phyloP scores from a whole-genome alignment of 208 protist genomes.

The Leishmania mexicana region DNA sequence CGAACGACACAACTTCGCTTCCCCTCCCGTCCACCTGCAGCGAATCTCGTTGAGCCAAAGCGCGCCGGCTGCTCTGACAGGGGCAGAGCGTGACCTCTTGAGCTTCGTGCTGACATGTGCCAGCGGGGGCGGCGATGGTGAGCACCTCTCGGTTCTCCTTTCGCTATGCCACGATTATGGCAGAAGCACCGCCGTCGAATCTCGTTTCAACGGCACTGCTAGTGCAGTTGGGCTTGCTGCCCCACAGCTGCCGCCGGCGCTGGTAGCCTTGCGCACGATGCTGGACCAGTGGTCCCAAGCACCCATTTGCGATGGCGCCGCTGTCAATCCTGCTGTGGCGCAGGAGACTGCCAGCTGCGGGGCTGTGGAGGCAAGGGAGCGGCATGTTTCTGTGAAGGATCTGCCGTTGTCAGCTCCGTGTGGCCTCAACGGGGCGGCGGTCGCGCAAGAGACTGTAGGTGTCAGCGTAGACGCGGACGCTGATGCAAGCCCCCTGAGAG shows the following conservation, averaged over 20 bases:
- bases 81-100: constrained; percentile 23
- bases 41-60: neutral
- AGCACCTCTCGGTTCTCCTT: neutral
- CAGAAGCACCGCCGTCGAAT: neutral
- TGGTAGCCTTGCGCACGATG: constrained; percentile 10
- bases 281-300: neutral
- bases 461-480: neutral
- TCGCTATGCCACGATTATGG: neutral
- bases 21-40: neutral
- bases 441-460: neutral
- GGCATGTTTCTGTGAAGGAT: neutral
- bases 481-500: neutral
- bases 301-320: neutral
- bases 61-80: neutral
- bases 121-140: constrained; percentile 2
- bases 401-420: neutral
- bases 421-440: neutral
- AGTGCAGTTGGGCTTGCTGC: neutral
- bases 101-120: constrained; percentile 27
- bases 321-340: neutral
- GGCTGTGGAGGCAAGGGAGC: neutral
- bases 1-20: too few species aligned
- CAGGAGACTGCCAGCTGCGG: neutral
- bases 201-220: neutral
- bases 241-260: constrained; percentile 1